These are phyloP conservation scores for Barnettozyma californica DNA, from an alignment of 805 yeast species.

Conservation along the genomic window DNA sequence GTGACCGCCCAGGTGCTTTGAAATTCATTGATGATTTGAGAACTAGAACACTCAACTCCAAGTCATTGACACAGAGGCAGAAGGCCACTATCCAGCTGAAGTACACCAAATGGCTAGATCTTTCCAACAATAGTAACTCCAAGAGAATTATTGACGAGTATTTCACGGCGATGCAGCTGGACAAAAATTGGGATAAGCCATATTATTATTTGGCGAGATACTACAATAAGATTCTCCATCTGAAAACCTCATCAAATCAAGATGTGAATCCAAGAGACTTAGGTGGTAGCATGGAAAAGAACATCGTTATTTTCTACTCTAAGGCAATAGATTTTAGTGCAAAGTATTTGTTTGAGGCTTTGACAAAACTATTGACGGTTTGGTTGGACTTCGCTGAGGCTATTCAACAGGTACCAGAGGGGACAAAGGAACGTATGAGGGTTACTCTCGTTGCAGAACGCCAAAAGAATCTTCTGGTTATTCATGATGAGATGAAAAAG, in stretches of 20 bases:
- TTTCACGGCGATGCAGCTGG: conserved; percentile 47
- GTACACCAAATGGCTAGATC: conserved; percentile 85
- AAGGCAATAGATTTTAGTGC: conserved; percentile 58
- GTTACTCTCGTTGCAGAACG: conserved; percentile 22
- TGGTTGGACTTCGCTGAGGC: conserved; percentile 75
- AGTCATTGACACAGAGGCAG: conserved; percentile 22
- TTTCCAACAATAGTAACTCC: conserved; percentile 77
- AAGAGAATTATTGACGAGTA: conserved; percentile 69
- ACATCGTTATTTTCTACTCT: conserved; percentile 50
- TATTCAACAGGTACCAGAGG: conserved; percentile 19
- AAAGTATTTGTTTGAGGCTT: conserved; percentile 67
- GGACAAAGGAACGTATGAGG: conserved; percentile 12
- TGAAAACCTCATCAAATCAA: conserved; percentile 37
- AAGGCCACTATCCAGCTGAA: conserved; percentile 51
- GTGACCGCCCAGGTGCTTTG: conserved; percentile 81
- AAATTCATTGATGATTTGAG: conserved; percentile 47
- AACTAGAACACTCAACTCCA: conserved; percentile 8
- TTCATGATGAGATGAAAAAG: conserved; percentile 43
- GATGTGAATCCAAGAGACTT: conserved; percentile 24
- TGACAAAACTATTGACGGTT: conserved; percentile 84
- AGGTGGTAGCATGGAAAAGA: conserved; percentile 49
- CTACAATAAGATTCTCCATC: conserved; percentile 69
- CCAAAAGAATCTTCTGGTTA: conserved; percentile 36
- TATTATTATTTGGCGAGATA: conserved; percentile 77
- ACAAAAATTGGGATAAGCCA: conserved; percentile 68